Evolutionary conservation across 768 basidiomycete species (phyloP).

Genomic region (Hypsizygus marmoreus): DNA sequence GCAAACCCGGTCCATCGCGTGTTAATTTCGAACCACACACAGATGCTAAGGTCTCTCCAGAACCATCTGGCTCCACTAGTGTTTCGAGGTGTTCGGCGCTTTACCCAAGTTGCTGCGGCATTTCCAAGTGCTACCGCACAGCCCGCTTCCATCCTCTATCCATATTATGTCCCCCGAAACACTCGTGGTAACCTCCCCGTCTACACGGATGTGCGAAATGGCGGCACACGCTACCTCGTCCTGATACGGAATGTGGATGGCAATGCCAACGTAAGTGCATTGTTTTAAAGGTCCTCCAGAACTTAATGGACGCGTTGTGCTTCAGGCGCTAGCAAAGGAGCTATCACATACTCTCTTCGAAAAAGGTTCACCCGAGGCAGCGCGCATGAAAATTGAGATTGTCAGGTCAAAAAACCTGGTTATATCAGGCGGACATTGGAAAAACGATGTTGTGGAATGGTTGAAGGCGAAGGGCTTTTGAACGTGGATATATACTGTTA

Average conservation of each 20-base stretch:
- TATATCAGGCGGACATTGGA: slow-evolving; percentile 67
- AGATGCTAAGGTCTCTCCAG: slow-evolving; percentile 2
- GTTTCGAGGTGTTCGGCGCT: slow-evolving; percentile 1
- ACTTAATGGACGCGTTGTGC: slow-evolving; percentile 16
- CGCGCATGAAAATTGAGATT: slow-evolving; percentile 50
- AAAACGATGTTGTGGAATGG: slow-evolving; percentile 61
- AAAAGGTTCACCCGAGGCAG: slow-evolving; percentile 44
- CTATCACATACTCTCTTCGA: slow-evolving; percentile 54
- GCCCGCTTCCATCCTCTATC: slow-evolving; percentile 19
- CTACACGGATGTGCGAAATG: slow-evolving; percentile 73
- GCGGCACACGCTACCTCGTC: slow-evolving; percentile 56
- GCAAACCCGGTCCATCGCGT: not conserved
- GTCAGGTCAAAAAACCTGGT: slow-evolving; percentile 53
- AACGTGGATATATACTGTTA: slow-evolving; percentile 11
- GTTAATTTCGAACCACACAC: not conserved
- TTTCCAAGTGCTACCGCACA: slow-evolving; percentile 14
- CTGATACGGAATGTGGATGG: slow-evolving; percentile 73
- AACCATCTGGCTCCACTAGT: not conserved
- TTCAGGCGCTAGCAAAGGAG: slow-evolving; percentile 61
- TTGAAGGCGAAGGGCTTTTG: slow-evolving; percentile 67
- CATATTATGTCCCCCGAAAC: slow-evolving; percentile 71
- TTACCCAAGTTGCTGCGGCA: slow-evolving; percentile 5
- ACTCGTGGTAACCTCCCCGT: slow-evolving; percentile 69
- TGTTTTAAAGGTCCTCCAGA: slow-evolving; percentile 1
- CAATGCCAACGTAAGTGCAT: slow-evolving; percentile 50